These are phyloP conservation scores for Allantophomopsis cytisporea DNA, from an alignment of 2,329 filamentous ascomycete genomes.

Conservation along the genomic window DNA sequence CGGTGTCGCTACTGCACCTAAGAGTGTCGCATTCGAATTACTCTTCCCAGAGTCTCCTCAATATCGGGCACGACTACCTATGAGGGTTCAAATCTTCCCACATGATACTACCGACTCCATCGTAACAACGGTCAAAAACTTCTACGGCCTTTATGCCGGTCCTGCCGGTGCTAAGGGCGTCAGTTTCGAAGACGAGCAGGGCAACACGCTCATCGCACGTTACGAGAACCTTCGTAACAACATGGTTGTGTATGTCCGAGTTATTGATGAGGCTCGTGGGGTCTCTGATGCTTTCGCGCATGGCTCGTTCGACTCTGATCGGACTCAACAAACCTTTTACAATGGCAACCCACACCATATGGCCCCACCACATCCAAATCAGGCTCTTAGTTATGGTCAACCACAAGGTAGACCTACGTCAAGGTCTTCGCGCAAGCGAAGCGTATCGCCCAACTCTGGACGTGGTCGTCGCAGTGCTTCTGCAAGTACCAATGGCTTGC, in stretches of 20 bases:
- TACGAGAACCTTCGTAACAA: constrained; percentile 92
- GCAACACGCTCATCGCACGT: constrained; percentile 82
- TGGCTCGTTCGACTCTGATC: constrained; percentile 31
- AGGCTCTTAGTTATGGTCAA: constrained; percentile 39
- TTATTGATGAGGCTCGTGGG: constrained; percentile 48
- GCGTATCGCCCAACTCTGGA: constrained; percentile 57
- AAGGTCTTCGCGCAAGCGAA: constrained; percentile 61
- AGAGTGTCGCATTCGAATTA: constrained; percentile 70
- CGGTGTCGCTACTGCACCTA: constrained; percentile 30
- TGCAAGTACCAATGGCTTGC: constrained; percentile 34
- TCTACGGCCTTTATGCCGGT: constrained; percentile 87
- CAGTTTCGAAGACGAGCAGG: constrained; percentile 85
- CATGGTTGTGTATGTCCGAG: constrained; percentile 87
- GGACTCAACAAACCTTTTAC: too few species aligned
- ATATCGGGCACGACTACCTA: constrained; percentile 62
- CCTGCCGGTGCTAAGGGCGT: constrained; percentile 60
- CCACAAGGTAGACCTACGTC: constrained; percentile 56
- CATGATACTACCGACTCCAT: constrained; percentile 97
- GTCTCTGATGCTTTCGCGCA: constrained; percentile 33
- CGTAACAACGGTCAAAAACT: constrained; percentile 96
- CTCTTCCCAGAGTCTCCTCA: constrained; percentile 55
- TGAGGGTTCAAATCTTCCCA: constrained; percentile 81
- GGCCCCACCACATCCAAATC: constrained; percentile 38
- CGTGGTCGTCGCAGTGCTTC: constrained; percentile 69
- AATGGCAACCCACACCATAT: constrained; percentile 41